Evolutionary conservation across 495 filamentous ascomycete species (phyloP).

Genomic region (Lophiotrema nucula): DNA sequence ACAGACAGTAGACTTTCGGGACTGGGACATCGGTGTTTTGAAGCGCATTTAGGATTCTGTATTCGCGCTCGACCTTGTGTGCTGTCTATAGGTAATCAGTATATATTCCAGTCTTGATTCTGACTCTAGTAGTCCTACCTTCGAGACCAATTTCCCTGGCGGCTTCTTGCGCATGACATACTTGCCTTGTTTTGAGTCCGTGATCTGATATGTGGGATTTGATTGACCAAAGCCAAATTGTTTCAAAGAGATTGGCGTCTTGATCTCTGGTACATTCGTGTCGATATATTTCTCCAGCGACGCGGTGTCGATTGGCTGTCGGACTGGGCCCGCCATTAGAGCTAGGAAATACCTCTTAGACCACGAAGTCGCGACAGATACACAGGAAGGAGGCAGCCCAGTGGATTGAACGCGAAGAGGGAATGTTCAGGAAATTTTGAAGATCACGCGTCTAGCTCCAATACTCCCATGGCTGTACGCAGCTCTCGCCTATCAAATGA

Average conservation of each 20-base stretch:
- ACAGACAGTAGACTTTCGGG: constrained; percentile 77
- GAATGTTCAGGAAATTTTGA: no score
- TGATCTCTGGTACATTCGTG: constrained; percentile 68
- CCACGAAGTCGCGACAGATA: no score
- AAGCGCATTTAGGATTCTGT: constrained; percentile 79
- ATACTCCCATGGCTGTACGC: not conserved
- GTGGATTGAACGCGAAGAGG: no score
- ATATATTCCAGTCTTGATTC: no score
- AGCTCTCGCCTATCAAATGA: no score
- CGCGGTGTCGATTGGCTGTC: constrained; percentile 76
- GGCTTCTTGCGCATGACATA: constrained; percentile 92
- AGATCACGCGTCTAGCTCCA: not conserved
- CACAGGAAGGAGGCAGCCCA: no score
- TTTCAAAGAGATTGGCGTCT: constrained; percentile 73
- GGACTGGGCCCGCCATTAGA: constrained; percentile 75
- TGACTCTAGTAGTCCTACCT: not conserved
- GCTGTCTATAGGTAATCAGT: constrained; percentile 55
- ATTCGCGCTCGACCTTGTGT: constrained; percentile 89
- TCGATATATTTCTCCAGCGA: constrained; percentile 72
- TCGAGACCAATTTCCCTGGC: constrained; percentile 78
- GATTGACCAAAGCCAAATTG: constrained; percentile 95
- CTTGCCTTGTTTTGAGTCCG: constrained; percentile 55
- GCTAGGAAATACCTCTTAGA: no score
- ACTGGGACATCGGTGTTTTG: constrained; percentile 74
- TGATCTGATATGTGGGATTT: constrained; percentile 88